Evolutionary conservation across 108 stramenopile species (phyloP), one percentile per base, ranked within the genome.

Genomic region (Cyclostephanos tholiformis): DNA sequence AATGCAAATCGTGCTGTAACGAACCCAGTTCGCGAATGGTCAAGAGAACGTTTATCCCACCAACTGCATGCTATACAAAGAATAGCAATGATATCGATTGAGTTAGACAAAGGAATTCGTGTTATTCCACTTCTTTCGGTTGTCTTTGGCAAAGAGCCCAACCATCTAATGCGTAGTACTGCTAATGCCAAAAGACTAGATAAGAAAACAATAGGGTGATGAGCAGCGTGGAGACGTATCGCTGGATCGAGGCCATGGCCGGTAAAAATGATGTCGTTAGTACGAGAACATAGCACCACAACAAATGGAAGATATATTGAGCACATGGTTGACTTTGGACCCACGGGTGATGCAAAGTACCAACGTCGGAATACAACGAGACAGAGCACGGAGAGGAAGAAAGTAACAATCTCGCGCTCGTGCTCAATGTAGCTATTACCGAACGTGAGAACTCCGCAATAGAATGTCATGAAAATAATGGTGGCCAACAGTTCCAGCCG

Each of bases 191-290:
- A 25, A 30, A 94, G 72, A 56, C 85, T 80, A 9, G 87, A 53
- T 26, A 90, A 20, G 65, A 91, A 94, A 12, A 86, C 67, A 6
- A 76, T 19, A n/a, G 85, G 55, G 63, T 74, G 75, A 66, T 94
- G 93, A 20, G 91, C 87, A 19, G 61, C 36, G 68, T 94, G 89
- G 22, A 85, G 71, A 39, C 86, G 85, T 32, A 90, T 90, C 11
- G 89, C 90, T 56, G 93, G 89, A 75, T 94, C 93, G 20, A 88
- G 55, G 14, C 93, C 93, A 70, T 94, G 93, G 7, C 93, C 93
- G 7, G 84, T 73, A 20, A 91, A 75, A 30, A 88, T 63, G 32
- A 86, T 32, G 68, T 89, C 89, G 20, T 78, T 68, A 11, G 85
- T 22, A 51, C 93, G 76, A 4, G 89, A 83, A 14, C 80, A 72